phyloP scores from a whole-genome alignment of 1,139 yeast genomes.

The Geotrichum phurueaensis region DNA sequence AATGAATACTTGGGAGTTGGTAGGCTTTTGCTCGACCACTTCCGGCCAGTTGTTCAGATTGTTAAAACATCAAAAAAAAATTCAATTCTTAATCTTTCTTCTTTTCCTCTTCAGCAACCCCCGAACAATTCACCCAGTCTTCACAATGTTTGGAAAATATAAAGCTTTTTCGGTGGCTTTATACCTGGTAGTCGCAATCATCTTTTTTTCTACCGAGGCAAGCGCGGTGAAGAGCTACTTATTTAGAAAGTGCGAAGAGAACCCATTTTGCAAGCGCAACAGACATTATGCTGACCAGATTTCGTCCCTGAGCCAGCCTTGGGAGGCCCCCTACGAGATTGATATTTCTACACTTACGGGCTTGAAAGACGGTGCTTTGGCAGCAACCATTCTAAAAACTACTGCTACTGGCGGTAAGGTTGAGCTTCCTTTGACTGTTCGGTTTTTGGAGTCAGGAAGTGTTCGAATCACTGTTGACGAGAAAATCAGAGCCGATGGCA shows the following conservation, averaged over 20 bases:
- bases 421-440: constrained; percentile 51
- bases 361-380: constrained; percentile 23
- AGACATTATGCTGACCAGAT: constrained; percentile 59
- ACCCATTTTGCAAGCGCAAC: constrained; percentile 84
- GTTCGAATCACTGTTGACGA: constrained; percentile 65
- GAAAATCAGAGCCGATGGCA: constrained; percentile 38
- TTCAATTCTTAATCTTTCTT: background rate
- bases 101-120: background rate
- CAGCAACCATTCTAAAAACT: constrained; percentile 43
- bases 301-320: constrained; percentile 24
- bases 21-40: background rate
- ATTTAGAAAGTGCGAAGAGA: constrained; percentile 72
- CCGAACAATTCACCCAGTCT: background rate
- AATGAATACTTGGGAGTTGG: background rate
- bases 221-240: constrained; percentile 59
- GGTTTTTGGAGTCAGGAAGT: constrained; percentile 49
- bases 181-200: constrained; percentile 17
- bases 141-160: constrained; percentile 3
- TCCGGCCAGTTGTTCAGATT: constrained; percentile 40
- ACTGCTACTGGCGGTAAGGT: constrained; percentile 20
- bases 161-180: constrained; percentile 14
- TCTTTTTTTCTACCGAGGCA: constrained; percentile 7
- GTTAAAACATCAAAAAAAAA: background rate
- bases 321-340: constrained; percentile 49
- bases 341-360: constrained; percentile 40